Evolutionary conservation across 345 rosid genomes (phyloP).

Genomic region (Physaria fendleri): DNA sequence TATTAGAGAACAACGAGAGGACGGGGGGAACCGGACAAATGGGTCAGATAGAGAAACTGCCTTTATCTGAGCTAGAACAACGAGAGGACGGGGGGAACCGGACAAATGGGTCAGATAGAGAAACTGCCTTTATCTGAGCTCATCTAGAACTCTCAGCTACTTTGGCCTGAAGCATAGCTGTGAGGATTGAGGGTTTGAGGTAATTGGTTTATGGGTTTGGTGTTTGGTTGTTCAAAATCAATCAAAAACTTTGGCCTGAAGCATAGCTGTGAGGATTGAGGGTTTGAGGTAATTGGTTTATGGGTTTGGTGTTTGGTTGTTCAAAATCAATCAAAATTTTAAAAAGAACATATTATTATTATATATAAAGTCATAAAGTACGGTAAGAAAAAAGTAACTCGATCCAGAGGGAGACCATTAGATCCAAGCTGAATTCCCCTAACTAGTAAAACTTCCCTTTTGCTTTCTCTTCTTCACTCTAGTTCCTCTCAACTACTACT

Average conservation of each 20-base stretch:
- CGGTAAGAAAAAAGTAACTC: slow-evolving; percentile 23
- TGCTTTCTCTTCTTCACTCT: slow-evolving; percentile 35
- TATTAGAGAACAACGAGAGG: slow-evolving; percentile 27
- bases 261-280: slow-evolving; percentile 37
- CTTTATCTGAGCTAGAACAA: no score
- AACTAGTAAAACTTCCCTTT: slow-evolving; percentile 32
- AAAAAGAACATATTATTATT: neutral
- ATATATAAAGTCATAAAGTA: slow-evolving; percentile 14
- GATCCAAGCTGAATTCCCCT: slow-evolving; percentile 66
- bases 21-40: slow-evolving; percentile 25
- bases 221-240: slow-evolving; percentile 18
- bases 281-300: slow-evolving; percentile 26
- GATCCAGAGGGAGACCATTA: slow-evolving; percentile 39
- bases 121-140: slow-evolving; percentile 72
- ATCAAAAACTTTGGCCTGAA: slow-evolving; percentile 71
- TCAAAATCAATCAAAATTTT: neutral
- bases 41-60: slow-evolving; percentile 29
- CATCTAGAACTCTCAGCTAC: slow-evolving; percentile 58
- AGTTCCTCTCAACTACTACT: slow-evolving; percentile 25
- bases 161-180: slow-evolving; percentile 63
- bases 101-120: slow-evolving; percentile 29
- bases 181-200: slow-evolving; percentile 30
- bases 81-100: slow-evolving; percentile 29
- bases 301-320: slow-evolving; percentile 24
- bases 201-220: slow-evolving; percentile 24